Conservation (phyloP, 176 grass and related monocot species). For the Typha latifolia region DNA sequence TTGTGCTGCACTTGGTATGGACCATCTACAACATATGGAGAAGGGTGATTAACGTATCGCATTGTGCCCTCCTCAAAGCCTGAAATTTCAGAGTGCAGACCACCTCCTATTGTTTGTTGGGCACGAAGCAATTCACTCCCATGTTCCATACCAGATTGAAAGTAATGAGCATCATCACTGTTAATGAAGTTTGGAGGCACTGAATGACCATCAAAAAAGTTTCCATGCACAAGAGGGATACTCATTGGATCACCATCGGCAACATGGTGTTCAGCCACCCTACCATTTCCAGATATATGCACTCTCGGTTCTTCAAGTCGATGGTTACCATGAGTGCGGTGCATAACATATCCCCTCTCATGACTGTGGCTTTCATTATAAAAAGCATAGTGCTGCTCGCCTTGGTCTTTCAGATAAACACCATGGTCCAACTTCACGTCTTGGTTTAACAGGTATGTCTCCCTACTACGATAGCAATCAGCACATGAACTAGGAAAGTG, state of each 20-base stretch:
- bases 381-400: conserved; percentile 37
- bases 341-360: conserved; percentile 45
- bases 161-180: conserved; percentile 47
- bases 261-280: conserved; percentile 43
- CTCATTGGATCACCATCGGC: conserved; percentile 44
- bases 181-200: conserved; percentile 30
- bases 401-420: conserved; percentile 49
- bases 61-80: conserved; percentile 43
- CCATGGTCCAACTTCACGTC: conserved; percentile 54
- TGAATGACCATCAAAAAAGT: conserved; percentile 44
- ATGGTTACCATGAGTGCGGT: conserved; percentile 44
- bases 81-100: conserved; percentile 24
- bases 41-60: conserved; percentile 50
- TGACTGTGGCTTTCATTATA: conserved; percentile 47
- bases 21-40: conserved; percentile 54
- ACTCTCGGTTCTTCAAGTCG: conserved; percentile 50
- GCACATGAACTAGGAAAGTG: conserved; percentile 40
- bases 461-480: conserved; percentile 42
- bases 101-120: conserved; percentile 42
- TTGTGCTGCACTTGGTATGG: conserved; percentile 70
- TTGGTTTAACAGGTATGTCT: conserved; percentile 43
- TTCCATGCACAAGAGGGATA: conserved; percentile 43
- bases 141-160: conserved; percentile 29
- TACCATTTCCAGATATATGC: conserved; percentile 32
- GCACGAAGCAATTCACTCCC: conserved; percentile 51